Evolutionary conservation across 371 early-diverging fungal genomes (phyloP), one percentile per base, ranked within the genome.

Genomic region (Entomophthora muscae): DNA sequence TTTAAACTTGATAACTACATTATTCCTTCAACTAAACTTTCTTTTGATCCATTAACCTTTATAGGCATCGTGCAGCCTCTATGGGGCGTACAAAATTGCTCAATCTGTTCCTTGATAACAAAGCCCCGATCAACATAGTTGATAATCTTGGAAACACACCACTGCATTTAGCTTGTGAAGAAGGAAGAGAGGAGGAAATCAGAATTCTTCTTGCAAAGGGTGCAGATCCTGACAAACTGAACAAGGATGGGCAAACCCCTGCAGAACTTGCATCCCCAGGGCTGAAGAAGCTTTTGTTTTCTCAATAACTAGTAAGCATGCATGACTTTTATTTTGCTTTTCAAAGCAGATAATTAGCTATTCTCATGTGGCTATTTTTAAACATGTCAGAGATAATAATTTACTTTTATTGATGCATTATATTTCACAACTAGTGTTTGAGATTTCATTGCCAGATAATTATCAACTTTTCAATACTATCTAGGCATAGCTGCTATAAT

Each of bases 81-180:
- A 22, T 23, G 23, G 55, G 23, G 27, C 27, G 7, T 21, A 23
- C 27, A 54, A 21, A 21, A 26, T 7, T 54, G 13, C 5, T 54
- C 55, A 22, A 12, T 21, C 27, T 54, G 5, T 54, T 54, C 27
- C 27, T 54, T 7, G 26, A 54, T 54, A 12, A 32, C 30, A 30
- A 30, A n/a, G 58, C 58, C 5, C 24, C 24, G 13, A 17, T 58
- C 24, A 58, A 58, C 7, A 30, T 58, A 10, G 21, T 13, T 26
- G 58, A 58, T 32, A 30, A 24, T 58, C 7, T 28, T n/a, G 58
- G 58, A 17, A 58, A 30, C 28, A 28, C 58, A 12, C 30, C 30
- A 17, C 30, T 58, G 13, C 66, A 66, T 66, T 51, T 63, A 12
- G 66, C 63, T 10, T 66, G 66, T 31, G 66, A 66, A 57, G 66